A percentile compares a stretch with the other conserved stretches of the same genome.
Conservation (phyloP, 768 basidiomycete genomes). For the Suillus tomentosus region DNA sequence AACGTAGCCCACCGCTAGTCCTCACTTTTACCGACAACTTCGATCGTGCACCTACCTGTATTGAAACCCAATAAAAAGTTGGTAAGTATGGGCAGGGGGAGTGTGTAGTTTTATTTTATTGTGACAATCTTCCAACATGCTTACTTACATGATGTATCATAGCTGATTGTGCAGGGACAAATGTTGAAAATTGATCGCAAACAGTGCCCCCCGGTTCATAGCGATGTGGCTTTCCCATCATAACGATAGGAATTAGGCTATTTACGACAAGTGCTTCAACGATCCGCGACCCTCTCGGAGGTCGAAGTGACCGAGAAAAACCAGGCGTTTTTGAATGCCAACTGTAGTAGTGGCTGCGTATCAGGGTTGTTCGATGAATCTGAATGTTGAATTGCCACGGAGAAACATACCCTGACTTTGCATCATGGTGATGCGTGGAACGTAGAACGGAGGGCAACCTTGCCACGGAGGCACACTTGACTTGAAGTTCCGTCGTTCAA, state of each 20-base stretch:
- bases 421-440: neutral
- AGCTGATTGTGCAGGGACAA: neutral
- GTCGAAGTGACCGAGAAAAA: neutral
- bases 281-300: neutral
- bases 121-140: neutral
- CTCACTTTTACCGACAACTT: neutral
- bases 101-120: neutral
- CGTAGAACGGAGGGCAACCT: neutral
- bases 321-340: neutral
- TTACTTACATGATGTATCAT: neutral
- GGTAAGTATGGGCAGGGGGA: neutral
- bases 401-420: neutral
- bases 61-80: neutral
- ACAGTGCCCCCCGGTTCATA: neutral
- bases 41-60: neutral
- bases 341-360: neutral
- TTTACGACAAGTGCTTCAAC: neutral
- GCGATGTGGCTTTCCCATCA: neutral
- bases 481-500: neutral
- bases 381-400: neutral
- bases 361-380: neutral
- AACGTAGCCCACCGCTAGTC: neutral
- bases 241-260: too few relatives aligned
- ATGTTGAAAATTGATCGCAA: neutral
- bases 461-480: neutral